Conservation (phyloP, 805 yeast genomes). For the Diddensiella caesifluorescens region DNA sequence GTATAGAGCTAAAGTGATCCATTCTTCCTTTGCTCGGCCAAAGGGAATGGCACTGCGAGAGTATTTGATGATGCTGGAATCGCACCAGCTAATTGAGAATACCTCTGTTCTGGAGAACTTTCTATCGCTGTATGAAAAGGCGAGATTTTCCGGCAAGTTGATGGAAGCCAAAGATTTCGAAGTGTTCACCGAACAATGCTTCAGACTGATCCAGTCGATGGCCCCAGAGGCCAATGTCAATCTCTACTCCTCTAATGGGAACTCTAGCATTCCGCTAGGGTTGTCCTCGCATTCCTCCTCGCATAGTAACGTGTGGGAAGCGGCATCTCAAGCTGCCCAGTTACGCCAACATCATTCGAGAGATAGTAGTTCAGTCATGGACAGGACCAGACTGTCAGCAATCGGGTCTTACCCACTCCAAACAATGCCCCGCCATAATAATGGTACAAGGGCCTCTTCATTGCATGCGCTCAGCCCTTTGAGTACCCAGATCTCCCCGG, state of each 20-base stretch:
- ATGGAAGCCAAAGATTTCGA: constrained; percentile 56
- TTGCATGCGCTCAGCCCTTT: constrained; percentile 6
- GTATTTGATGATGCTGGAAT: constrained; percentile 45
- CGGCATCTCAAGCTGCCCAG: not conserved
- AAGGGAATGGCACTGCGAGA: constrained; percentile 31
- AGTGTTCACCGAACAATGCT: constrained; percentile 45
- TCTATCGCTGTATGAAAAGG: constrained; percentile 55
- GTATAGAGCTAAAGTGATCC: constrained; percentile 27
- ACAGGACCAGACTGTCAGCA: no score
- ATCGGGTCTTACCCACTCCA: no score
- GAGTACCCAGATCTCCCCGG: constrained; percentile 3
- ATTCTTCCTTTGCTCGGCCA: constrained; percentile 39
- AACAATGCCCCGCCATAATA: no score
- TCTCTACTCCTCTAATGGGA: not conserved
- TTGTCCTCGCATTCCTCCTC: not conserved
- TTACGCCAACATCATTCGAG: constrained; percentile 1
- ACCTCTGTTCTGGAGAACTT: constrained; percentile 30
- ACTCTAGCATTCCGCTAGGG: not conserved
- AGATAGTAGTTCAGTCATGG: no score
- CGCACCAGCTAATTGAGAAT: constrained; percentile 23
- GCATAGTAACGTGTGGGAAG: constrained; percentile 1
- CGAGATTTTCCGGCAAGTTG: constrained; percentile 59
- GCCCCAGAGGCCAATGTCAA: constrained; percentile 8
- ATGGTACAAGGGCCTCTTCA: no score
- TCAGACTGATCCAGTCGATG: constrained; percentile 18